These are phyloP conservation scores for Talaromyces adpressus DNA, from an alignment of 495 filamentous ascomycete species.

Conservation along the genomic window DNA sequence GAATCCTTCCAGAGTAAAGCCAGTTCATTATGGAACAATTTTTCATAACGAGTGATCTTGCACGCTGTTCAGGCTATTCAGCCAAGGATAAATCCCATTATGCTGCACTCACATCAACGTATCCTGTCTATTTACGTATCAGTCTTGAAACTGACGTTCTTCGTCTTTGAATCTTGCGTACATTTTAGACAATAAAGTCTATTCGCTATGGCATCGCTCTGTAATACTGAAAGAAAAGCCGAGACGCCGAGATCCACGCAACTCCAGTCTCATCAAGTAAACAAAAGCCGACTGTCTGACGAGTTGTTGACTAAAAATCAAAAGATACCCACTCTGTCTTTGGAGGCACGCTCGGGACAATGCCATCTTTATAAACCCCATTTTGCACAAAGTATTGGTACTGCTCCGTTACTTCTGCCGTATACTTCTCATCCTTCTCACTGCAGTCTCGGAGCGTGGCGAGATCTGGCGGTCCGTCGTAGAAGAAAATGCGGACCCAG, in stretches of 20 bases:
- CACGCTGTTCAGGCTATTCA: no score
- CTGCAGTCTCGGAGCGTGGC: slow-evolving; percentile 31
- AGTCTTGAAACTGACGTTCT: no score
- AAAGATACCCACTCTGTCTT: slow-evolving; percentile 66
- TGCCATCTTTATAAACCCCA: slow-evolving; percentile 54
- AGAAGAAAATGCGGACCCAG: slow-evolving; percentile 58
- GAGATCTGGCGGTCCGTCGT: slow-evolving; percentile 57
- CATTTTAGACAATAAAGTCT: no score
- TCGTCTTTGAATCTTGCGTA: no score
- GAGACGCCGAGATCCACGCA: background rate
- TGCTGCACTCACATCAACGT: no score
- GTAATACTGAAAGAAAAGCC: no score
- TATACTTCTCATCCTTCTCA: slow-evolving; percentile 32
- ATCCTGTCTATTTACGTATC: no score
- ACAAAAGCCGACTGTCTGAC: background rate
- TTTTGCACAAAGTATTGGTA: slow-evolving; percentile 54
- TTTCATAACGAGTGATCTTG: no score
- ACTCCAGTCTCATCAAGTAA: background rate
- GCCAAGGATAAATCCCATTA: no score
- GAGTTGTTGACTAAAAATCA: slow-evolving; percentile 43
- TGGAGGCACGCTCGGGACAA: slow-evolving; percentile 66
- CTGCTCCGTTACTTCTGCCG: slow-evolving; percentile 42
- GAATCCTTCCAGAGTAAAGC: no score
- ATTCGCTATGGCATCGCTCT: no score
- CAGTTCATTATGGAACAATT: no score